Evolutionary conservation across 2,329 filamentous ascomycete genomes (phyloP).

Genomic region (Trichoderma sp.): DNA sequence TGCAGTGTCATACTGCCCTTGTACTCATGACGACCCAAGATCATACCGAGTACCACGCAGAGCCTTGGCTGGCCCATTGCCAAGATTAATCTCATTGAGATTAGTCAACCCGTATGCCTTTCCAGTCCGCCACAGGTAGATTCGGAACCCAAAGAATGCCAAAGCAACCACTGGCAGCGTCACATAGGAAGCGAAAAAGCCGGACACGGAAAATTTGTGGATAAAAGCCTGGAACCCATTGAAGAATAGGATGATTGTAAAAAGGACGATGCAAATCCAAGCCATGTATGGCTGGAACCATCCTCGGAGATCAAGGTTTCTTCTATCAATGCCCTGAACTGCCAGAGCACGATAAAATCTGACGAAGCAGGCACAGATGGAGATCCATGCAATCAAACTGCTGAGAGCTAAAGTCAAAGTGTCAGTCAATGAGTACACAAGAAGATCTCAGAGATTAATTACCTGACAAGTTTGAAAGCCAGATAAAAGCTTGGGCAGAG

Average conservation of each 20-base stretch:
- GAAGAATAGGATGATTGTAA: constrained; percentile 43
- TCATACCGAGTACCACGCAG: constrained; percentile 15
- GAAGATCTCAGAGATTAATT: constrained; percentile 23
- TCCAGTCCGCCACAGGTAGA: constrained; percentile 9
- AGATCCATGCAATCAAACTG: constrained; percentile 35
- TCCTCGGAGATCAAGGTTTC: constrained; percentile 31
- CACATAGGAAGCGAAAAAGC: constrained; percentile 43
- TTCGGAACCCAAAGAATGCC: constrained; percentile 40
- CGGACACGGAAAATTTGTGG: constrained; percentile 36
- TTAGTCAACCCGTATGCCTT: constrained; percentile 9
- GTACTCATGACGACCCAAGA: neutral
- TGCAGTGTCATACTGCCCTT: neutral
- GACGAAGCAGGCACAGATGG: constrained; percentile 33
- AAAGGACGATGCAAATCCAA: constrained; percentile 43
- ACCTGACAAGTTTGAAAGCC: constrained; percentile 56
- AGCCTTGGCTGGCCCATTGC: constrained; percentile 16
- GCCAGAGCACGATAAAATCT: constrained; percentile 37
- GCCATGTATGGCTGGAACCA: constrained; percentile 39
- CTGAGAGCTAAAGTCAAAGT: constrained; percentile 12
- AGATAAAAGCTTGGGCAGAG: constrained; percentile 50
- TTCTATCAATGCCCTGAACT: constrained; percentile 38
- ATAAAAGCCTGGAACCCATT: constrained; percentile 46
- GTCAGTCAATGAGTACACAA: neutral
- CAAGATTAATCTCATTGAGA: constrained; percentile 15
- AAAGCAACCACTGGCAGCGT: constrained; percentile 30